Percentiles rank a stretch among this genome's conserved stretches.
These are phyloP conservation scores for Albugo laibachii DNA, from an alignment of 352 stramenopile genomes.

Conservation along the genomic window DNA sequence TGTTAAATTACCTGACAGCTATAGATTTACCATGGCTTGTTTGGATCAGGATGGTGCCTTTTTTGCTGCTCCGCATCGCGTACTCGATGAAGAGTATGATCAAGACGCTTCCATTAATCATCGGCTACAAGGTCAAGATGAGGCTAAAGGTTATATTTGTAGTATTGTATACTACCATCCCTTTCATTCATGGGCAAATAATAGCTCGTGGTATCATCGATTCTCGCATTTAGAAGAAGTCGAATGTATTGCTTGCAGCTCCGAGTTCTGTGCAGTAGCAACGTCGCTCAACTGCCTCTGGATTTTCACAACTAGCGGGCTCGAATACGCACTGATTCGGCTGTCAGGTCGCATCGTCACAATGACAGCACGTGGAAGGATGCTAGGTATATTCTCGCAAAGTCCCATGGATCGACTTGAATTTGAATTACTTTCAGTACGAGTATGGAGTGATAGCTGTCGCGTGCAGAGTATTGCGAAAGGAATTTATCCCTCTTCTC, in stretches of 20 bases:
- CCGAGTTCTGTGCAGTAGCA: constrained; percentile 51
- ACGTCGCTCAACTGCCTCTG: constrained; percentile 48
- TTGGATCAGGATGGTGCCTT: constrained; percentile 53
- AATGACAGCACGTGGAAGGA: constrained; percentile 31
- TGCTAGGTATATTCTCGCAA: constrained; percentile 51
- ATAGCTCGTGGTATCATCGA: constrained; percentile 54
- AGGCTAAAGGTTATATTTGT: constrained; percentile 12
- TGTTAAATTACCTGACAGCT: constrained; percentile 76
- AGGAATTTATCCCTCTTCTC: constrained; percentile 31
- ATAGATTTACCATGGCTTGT: constrained; percentile 57
- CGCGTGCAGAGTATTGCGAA: constrained; percentile 25
- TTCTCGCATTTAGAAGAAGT: constrained; percentile 52
- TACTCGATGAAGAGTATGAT: background rate
- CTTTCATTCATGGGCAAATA: constrained; percentile 68
- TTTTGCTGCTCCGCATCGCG: constrained; percentile 39
- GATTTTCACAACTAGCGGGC: constrained; percentile 49
- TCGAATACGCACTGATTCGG: constrained; percentile 38
- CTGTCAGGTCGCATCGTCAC: constrained; percentile 48
- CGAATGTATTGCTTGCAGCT: constrained; percentile 32
- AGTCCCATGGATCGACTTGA: constrained; percentile 10
- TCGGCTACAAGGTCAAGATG: background rate
- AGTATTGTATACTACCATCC: constrained; percentile 68
- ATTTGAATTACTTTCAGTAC: constrained; percentile 1
- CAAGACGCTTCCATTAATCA: constrained; percentile 8
- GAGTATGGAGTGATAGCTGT: background rate